Evolutionary conservation across 129 eudicot species (phyloP), one percentile per base, ranked within the genome.

Genomic region (Erigeron canadensis): DNA sequence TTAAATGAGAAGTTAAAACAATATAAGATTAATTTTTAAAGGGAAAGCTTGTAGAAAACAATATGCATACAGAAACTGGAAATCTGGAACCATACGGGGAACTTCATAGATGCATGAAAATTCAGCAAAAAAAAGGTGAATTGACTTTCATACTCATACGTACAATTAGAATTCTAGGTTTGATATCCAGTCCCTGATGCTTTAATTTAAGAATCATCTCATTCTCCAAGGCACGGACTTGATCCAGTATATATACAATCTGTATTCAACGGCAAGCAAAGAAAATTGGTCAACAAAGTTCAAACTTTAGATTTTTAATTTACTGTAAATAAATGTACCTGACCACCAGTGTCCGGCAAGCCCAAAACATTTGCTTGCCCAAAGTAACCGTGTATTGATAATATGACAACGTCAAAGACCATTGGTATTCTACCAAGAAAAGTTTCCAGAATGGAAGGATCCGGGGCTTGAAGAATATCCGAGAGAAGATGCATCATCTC

Each of bases 341-440:
- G 99, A 46, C 99, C 97, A 73, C 97, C 99, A 44, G 99, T 90
- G 69, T 95, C 99, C 1, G 99, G 99, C 91, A 95, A 81, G 70
- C 99, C 99, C 65, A 95, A 75, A 19, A 95, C 99, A 86, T 95
- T 90, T 62, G 97, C 97, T 80, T 95, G 99, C 63, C 97, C 99
- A 76, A 95, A 95, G 83, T 90, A 95, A 41, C 99, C 99, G 80
- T 95, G 99, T 51, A 81, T 59, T 10, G 99, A 95, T 63, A 95
- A 82, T 73, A 95, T 95, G 80, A 86, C 99, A 53, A 95, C 99
- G 62, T 95, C 86, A 75, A 95, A 95, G 58, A 95, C 95, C 97
- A 95, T 95, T 13, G 99, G 99, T 51, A 90, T 71, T 85, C 97
- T 82, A 63, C 88, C 95, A 75, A 95, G 95, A 76, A 90, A 95